Evolutionary conservation across 106 monocot species (phyloP), one percentile per base, ranked within the genome.

Genomic region (Acorus calamus): DNA sequence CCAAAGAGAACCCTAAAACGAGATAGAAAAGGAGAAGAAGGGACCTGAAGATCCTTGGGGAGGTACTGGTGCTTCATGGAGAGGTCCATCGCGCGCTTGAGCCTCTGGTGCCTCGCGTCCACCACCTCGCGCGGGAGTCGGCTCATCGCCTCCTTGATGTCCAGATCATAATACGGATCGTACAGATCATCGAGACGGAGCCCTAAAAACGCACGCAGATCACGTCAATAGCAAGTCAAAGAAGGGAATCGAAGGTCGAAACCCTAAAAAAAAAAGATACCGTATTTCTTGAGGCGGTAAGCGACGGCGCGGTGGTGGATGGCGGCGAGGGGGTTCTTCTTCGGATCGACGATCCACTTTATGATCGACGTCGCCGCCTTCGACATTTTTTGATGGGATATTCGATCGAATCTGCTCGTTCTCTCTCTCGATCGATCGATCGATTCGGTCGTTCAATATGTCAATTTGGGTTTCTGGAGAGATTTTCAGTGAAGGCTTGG

Each of bases 31-130:
- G 3, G 4, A 28, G 52, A 47, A 7, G 8, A 6, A 3, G 8
- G 50, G 8, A 80, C 98, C 92, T 92, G 92, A 59, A 92, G n/a
- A 3, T 92, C 78, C 50, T 88, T 63, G 5, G 80, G 66, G 4
- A 98, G 72, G 71, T 98, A 98, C 67, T 92, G 72, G 60, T 98
- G 98, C 77, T 98, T 92, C 98, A 92, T 98, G 66, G 98, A 98
- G 41, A 98, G 83, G 56, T 98, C 98, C 66, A 98, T 81, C 70
- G 98, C 98, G 47, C 98, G 82, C 77, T 98, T 98, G 56, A 98
- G 83, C 45, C 98, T 76, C 79, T 98, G 98, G 60, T 66, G 77
- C 81, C 98, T 83, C 6, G 98, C 98, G 61, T 98, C 98, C 7
- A 92, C 88, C 43, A 98, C 58, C 82, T 98, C 92, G 5, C 78